Base-by-base conservation (phyloP, 768 basidiomycete species). In the Suillus luteus region DNA sequence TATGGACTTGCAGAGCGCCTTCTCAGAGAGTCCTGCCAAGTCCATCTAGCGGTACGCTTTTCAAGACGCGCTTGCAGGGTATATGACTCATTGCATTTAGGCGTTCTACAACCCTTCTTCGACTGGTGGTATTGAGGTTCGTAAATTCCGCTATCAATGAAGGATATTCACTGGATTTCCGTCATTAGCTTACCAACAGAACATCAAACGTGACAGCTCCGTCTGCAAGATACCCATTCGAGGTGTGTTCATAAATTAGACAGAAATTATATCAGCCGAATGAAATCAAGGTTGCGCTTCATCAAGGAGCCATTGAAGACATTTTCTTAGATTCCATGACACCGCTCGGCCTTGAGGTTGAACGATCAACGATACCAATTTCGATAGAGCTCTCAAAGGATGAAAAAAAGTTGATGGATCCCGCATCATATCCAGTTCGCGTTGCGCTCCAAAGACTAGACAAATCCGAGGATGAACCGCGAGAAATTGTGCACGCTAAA, bases 81-180 rank as follows among this genome's bases (percentile, higher is more conserved):
- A 55, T 22, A 63, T 40, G 31, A 5, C 17, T 48, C 27, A 35
- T 2, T 64, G 24, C 52, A 59, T 17, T 31, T 4, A 92, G 90
- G 86, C 90, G 5, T 91, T 92, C 72, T 92, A 92, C 67, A 87
- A 90, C 67, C 90, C 90, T 2, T 78, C 81, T 35, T 73, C 82
- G 5, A 71, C 81, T 37, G 88, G 87, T 11, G 86, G 85, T 1
- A 88, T 91, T 43, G 81, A 85, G 78, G 89, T 85, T 49, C 59
- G 73, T 55, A 43, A 5, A 0, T n/a, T 24, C 22, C n/a, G 22
- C 12, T n/a, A 33, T 17, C n/a, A 33, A 17, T 35, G n/a, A 24
- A 58, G 7, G 58, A 62, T 7, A 12, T 51, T 12, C 49, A 9
- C 15, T 57, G 55, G 59, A n/a, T 61, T 7, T 54, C 22, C 12